phyloP scores from a whole-genome alignment of 2,329 filamentous ascomycete species.

The Penicillium digitatum region DNA sequence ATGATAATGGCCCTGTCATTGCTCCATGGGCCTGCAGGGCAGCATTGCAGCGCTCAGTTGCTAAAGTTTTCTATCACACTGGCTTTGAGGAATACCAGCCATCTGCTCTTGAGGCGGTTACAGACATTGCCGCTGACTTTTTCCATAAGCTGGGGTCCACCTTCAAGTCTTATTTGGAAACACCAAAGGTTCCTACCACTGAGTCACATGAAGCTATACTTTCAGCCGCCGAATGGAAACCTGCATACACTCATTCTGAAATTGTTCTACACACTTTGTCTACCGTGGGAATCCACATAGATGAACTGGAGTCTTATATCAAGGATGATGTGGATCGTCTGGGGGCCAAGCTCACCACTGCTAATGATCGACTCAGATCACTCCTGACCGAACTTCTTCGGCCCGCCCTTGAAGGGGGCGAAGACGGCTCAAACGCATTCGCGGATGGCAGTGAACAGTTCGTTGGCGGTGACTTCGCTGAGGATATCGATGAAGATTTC shows the following conservation, averaged over 20 bases:
- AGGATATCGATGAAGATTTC: constrained; percentile 97
- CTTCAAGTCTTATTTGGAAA: constrained; percentile 77
- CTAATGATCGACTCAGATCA: constrained; percentile 92
- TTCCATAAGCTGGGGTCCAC: constrained; percentile 79
- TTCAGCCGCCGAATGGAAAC: constrained; percentile 50
- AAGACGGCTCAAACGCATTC: constrained; percentile 85
- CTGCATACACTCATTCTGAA: constrained; percentile 77
- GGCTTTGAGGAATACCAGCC: constrained; percentile 97
- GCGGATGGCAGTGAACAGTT: constrained; percentile 97
- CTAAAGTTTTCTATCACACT: constrained; percentile 91
- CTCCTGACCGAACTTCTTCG: constrained; percentile 91
- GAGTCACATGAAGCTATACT: constrained; percentile 42
- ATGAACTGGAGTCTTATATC: constrained; percentile 77
- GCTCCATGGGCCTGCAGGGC: constrained; percentile 75
- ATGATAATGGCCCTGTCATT: constrained; percentile 84
- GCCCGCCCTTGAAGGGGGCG: constrained; percentile 77
- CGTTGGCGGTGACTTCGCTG: constrained; percentile 91
- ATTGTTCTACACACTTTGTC: constrained; percentile 79
- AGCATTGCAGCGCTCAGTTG: constrained; percentile 83
- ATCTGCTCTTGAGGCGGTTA: constrained; percentile 83
- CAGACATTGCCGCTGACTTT: constrained; percentile 83
- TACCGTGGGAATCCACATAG: constrained; percentile 78
- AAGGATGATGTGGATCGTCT: constrained; percentile 91
- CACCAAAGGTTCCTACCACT: constrained; percentile 65
- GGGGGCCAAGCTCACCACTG: constrained; percentile 69